These are phyloP conservation scores for Pseudoperonospora humuli DNA, from an alignment of 352 stramenopile species.

Conservation along the genomic window DNA sequence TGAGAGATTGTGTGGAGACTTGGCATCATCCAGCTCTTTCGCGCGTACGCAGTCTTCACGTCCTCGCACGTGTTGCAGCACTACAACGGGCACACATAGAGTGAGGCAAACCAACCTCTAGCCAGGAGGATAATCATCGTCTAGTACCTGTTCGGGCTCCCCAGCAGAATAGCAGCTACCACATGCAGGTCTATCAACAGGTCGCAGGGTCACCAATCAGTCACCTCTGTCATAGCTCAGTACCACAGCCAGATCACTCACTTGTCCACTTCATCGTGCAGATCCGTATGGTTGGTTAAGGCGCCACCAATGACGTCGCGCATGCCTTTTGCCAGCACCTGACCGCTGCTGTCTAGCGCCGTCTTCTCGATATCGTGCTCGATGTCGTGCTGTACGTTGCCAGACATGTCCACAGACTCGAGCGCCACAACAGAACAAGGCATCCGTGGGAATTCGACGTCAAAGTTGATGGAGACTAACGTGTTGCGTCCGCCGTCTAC, in stretches of 20 bases:
- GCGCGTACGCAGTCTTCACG: constrained; percentile 54
- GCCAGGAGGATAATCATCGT: background rate
- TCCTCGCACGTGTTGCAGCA: constrained; percentile 65
- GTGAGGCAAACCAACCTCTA: background rate
- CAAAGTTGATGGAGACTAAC: constrained; percentile 70
- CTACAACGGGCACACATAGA: background rate
- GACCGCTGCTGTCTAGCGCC: constrained; percentile 40
- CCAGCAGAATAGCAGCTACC: constrained; percentile 76
- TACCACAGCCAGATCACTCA: constrained; percentile 12
- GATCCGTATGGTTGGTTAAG: constrained; percentile 58
- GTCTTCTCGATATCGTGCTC: constrained; percentile 77
- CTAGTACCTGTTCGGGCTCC: constrained; percentile 27
- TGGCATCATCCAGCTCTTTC: constrained; percentile 68
- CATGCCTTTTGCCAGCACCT: constrained; percentile 39
- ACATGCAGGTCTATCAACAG: constrained; percentile 36
- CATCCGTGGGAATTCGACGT: constrained; percentile 79
- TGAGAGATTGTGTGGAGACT: constrained; percentile 71
- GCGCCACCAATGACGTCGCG: constrained; percentile 58
- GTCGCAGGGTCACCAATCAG: constrained; percentile 4
- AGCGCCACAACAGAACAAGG: constrained; percentile 64
- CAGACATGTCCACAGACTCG: constrained; percentile 65
- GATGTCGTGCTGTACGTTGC: constrained; percentile 64
- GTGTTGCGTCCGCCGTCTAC: constrained; percentile 67
- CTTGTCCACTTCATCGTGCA: constrained; percentile 45
- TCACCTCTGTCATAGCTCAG: background rate